Base-by-base conservation (phyloP, 352 stramenopile genomes). In the Peronospora tabacina region DNA sequence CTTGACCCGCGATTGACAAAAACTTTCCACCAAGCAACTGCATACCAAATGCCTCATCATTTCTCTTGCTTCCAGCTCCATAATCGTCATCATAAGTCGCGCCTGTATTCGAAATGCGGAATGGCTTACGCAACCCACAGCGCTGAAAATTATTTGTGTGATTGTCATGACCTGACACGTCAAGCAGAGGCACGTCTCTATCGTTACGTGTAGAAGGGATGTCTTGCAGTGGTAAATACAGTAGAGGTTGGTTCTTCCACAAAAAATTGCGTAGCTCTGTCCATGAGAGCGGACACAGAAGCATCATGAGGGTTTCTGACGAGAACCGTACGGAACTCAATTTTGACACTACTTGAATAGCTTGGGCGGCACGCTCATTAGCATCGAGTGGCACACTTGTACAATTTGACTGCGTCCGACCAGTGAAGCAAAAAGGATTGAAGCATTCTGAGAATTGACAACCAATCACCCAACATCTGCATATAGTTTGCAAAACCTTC, bases 171-270 rank as follows among this genome's bases (percentile, higher is more conserved):
- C 79, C 70, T 17, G 79, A 90, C 19, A 73, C 55, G 24, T 90
- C 79, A 6, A 82, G 55, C 0, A 87, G 49, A 42, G 50, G 46
- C 26, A 40, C 48, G 5, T 3, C 51, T 10, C 16, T 20, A 12
- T 16, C 32, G n/a, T 38, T 11, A 35, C 15, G 7, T n/a, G 15
- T 19, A 7, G 49, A 42, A 42, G 57, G 51, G 0, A 55, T 36
- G 44, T 90, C 79, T 63, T 88, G 79, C 8, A 88, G 54, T 12
- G 69, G 68, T 10, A 87, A 66, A 26, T 87, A 90, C 24, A 78
- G 30, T 3, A 51, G 15, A 4, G 76, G 74, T n/a, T 51, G 19
- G 2, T 66, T 44, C 5, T 53, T 69, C 36, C 74, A 64, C 7
- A 88, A n/a, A 46, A 78, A 77, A 13, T 33, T 50, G 24, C 64